Percentiles rank a stretch among this genome's conserved stretches.
Evolutionary conservation across 1,284 basidiomycete genomes (phyloP).

Genomic region (Lentinus polychrous): DNA sequence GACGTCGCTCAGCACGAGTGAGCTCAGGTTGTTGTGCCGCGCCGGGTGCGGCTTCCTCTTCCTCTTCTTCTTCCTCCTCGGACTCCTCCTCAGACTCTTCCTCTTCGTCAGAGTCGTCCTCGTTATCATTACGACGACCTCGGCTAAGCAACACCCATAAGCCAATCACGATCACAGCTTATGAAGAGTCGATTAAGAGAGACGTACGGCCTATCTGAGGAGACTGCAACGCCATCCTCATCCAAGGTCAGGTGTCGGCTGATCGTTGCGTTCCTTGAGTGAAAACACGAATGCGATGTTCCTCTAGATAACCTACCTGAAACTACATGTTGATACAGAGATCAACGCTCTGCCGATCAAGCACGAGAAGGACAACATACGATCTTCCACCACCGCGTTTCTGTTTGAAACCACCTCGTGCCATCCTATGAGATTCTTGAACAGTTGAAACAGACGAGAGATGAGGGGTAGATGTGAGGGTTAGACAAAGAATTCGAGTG

Average conservation of each 20-base stretch:
- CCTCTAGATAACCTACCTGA: constrained; percentile 18
- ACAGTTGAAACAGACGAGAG: neutral
- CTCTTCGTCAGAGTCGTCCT: constrained; percentile 20
- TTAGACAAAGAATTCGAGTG: neutral
- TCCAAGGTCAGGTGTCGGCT: constrained; percentile 58
- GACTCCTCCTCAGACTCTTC: constrained; percentile 22
- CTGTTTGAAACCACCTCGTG: constrained; percentile 67
- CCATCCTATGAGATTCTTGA: constrained; percentile 14
- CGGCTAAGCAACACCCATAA: constrained; percentile 10
- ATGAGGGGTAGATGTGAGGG: constrained; percentile 2
- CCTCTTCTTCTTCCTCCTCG: constrained; percentile 21
- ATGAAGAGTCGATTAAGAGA: constrained; percentile 3
- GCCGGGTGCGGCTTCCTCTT: constrained; percentile 9
- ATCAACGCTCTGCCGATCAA: neutral
- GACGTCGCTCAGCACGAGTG: constrained; percentile 21
- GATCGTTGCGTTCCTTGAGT: constrained; percentile 9
- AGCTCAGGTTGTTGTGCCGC: constrained; percentile 21
- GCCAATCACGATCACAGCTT: constrained; percentile 6
- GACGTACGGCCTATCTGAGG: constrained; percentile 41
- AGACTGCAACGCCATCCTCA: constrained; percentile 54
- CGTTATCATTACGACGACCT: constrained; percentile 12
- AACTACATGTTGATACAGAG: constrained; percentile 15
- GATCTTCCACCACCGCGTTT: constrained; percentile 80
- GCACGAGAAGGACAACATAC: constrained; percentile 14
- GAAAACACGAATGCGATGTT: neutral